Base-by-base conservation (phyloP, 2,329 filamentous ascomycete genomes). In the Nemania abortiva region DNA sequence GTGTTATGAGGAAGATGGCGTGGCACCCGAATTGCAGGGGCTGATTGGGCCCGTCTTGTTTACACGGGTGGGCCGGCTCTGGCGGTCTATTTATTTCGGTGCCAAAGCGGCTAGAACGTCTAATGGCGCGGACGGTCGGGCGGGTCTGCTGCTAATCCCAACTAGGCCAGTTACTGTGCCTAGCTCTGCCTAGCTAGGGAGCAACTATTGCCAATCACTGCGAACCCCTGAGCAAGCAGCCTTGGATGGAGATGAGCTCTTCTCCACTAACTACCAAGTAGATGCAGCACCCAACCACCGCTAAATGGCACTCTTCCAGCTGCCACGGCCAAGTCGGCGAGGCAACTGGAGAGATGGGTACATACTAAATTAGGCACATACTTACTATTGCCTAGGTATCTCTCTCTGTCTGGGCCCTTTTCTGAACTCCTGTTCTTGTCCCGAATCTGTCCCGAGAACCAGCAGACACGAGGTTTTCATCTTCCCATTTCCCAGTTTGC, bases 11-110 rank as follows among this genome's bases (percentile, higher is more conserved):
- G 63, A 63, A 54, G 71, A 69, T 71, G 74, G 71, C 72, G 74
- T 75, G 74, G 66, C 61, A 37, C 39, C 42, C 22, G 55, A 63
- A 63, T 42, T 73, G 62, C 75, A 78, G 76, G 76, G 74, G 57
- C 70, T 58, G 69, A 55, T 60, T 76, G 75, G 75, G 62, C 20
- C 63, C 53, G 62, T 54, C 66, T 74, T 78, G 76, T 77, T 78
- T 78, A 77, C 76, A 62, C 55, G 27, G 58, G 75, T 76, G 76
- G 76, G 57, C 56, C 6, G 66, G 49, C 45, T 22, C 54, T 53
- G 45, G 75, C 61, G 66, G 67, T 72, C 61, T 77, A 75, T 77
- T 77, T 77, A 76, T 77, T 65, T 58, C 53, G 49, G 45, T 42
- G 69, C 71, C 29, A 72, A 74, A 74, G 63, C 39, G 66, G 74